phyloP scores from a whole-genome alignment of 768 basidiomycete genomes.

The Termitomyces sp. region DNA sequence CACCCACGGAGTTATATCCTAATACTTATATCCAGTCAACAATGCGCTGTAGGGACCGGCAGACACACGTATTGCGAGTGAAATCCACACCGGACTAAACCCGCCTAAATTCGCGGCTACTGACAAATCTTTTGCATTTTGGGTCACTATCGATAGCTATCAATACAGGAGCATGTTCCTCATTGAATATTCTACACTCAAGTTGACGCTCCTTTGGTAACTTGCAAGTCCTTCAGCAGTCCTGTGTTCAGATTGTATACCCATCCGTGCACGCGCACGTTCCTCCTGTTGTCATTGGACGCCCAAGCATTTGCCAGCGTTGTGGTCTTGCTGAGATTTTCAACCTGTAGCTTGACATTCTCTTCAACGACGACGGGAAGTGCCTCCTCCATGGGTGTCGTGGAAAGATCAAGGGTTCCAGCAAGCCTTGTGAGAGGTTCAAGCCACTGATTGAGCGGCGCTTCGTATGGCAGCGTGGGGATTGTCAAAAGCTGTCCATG shows the following conservation, averaged over 20 bases:
- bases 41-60: too few species aligned
- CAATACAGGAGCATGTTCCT: neutral
- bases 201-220: constrained; percentile 37
- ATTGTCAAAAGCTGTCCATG: constrained; percentile 32
- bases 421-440: constrained; percentile 57
- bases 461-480: constrained; percentile 31
- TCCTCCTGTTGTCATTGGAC: constrained; percentile 37
- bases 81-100: too few species aligned
- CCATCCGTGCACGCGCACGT: constrained; percentile 67
- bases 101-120: too few species aligned
- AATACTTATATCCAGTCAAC: too few species aligned
- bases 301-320: constrained; percentile 48
- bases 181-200: neutral
- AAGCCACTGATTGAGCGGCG: constrained; percentile 62
- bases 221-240: constrained; percentile 50
- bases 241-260: constrained; percentile 65
- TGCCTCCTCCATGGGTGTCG: constrained; percentile 32
- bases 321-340: constrained; percentile 43
- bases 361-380: constrained; percentile 50
- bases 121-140: too few species aligned
- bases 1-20: too few species aligned
- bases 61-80: too few species aligned
- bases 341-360: constrained; percentile 57
- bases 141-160: too few species aligned
- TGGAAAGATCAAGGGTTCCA: constrained; percentile 40